phyloP scores from a whole-genome alignment of 2,329 filamentous ascomycete species.

The Diatrype stigma region DNA sequence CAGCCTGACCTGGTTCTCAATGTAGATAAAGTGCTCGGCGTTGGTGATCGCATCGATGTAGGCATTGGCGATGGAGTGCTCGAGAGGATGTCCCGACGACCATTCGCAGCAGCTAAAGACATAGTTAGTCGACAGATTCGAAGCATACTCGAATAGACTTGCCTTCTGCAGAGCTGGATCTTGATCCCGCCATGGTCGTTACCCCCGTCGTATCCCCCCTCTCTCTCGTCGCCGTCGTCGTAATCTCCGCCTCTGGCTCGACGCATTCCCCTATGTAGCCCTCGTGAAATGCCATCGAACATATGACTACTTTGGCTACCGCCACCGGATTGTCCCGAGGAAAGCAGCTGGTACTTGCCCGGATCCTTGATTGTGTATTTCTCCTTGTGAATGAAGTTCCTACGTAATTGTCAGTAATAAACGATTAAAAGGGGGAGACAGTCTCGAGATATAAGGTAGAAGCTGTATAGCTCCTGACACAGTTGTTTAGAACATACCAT shows the following conservation, averaged over 20 bases:
- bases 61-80: constrained; percentile 82
- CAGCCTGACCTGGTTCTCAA: constrained; percentile 61
- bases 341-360: constrained; percentile 43
- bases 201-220: constrained; percentile 2
- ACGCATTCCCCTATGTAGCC: constrained; percentile 36
- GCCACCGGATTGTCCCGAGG: constrained; percentile 11
- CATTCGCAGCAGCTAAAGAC: constrained; percentile 41
- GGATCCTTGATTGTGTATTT: constrained; percentile 63
- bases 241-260: constrained; percentile 34
- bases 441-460: too few relatives aligned
- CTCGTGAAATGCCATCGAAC: constrained; percentile 41
- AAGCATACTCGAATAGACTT: constrained; percentile 2
- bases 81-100: constrained; percentile 48
- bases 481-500: constrained; percentile 49
- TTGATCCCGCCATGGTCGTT: constrained; percentile 11
- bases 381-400: constrained; percentile 79
- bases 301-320: constrained; percentile 11
- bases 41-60: constrained; percentile 69
- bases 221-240: constrained; percentile 14
- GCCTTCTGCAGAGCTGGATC: constrained; percentile 52
- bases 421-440: too few relatives aligned
- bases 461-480: not conserved
- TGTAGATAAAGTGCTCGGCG: constrained; percentile 71
- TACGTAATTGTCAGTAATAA: constrained; percentile 19
- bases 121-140: constrained; percentile 5